phyloP scores from a whole-genome alignment of 2,329 filamentous ascomycete species.

The Raffaelea albimanens region DNA sequence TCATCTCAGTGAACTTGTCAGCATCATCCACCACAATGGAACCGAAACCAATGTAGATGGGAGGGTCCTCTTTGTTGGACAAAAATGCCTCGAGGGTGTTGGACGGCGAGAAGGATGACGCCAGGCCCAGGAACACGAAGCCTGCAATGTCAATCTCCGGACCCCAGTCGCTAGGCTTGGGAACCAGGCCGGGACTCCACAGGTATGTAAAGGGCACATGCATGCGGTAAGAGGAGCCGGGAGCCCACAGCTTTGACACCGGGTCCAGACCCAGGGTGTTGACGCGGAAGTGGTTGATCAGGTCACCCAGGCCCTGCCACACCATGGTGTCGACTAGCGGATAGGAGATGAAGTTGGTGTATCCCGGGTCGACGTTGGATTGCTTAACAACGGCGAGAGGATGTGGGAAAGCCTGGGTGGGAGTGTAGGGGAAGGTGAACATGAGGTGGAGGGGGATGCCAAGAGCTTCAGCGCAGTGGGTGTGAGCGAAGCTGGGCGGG shows the following conservation, averaged over 20 bases:
- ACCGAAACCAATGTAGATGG: slow-evolving; percentile 69
- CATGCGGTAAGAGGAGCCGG: slow-evolving; percentile 60
- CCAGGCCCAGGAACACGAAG: slow-evolving; percentile 67
- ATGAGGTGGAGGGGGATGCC: slow-evolving; percentile 74
- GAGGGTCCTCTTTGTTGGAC: slow-evolving; percentile 43
- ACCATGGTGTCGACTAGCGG: slow-evolving; percentile 77
- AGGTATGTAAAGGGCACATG: slow-evolving; percentile 70
- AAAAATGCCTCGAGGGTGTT: slow-evolving; percentile 46
- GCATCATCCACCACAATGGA: slow-evolving; percentile 68
- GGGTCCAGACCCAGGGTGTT: slow-evolving; percentile 63
- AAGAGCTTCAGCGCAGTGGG: slow-evolving; percentile 70
- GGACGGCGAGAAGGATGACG: slow-evolving; percentile 50
- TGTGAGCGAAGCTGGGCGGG: slow-evolving; percentile 66
- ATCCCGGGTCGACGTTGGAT: slow-evolving; percentile 60
- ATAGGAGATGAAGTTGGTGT: slow-evolving; percentile 75
- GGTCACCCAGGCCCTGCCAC: slow-evolving; percentile 78
- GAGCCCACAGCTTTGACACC: slow-evolving; percentile 68
- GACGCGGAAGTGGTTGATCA: slow-evolving; percentile 65
- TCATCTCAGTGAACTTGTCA: slow-evolving; percentile 57
- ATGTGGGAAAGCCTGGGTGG: slow-evolving; percentile 67
- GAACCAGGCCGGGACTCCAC: slow-evolving; percentile 57
- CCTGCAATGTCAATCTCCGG: slow-evolving; percentile 64
- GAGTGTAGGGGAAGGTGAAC: slow-evolving; percentile 80
- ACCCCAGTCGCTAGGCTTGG: slow-evolving; percentile 61
- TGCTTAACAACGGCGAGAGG: slow-evolving; percentile 67